phyloP scores from a whole-genome alignment of 352 stramenopile genomes.

The Phytophthora nicotianae region DNA sequence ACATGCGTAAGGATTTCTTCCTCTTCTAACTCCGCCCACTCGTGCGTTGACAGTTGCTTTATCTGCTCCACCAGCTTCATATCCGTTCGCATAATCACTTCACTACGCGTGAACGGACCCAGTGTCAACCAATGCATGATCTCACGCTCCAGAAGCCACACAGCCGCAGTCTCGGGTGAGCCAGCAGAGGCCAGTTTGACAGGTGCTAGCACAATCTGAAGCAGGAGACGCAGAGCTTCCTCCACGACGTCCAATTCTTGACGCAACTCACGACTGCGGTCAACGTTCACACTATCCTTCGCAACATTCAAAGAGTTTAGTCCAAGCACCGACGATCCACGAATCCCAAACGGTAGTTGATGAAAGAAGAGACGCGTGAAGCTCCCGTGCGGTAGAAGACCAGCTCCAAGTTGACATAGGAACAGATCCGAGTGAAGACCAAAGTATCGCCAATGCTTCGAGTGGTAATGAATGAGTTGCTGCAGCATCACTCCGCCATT shows the following conservation, averaged over 20 bases:
- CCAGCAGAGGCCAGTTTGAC: constrained; percentile 48
- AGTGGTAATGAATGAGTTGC: constrained; percentile 82
- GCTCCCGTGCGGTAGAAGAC: constrained; percentile 54
- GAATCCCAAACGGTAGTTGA: constrained; percentile 48
- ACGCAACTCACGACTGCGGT: constrained; percentile 32
- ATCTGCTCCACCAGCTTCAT: constrained; percentile 80
- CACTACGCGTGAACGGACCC: constrained; percentile 70
- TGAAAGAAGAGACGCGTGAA: constrained; percentile 65
- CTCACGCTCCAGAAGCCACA: constrained; percentile 67
- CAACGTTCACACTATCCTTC: constrained; percentile 4
- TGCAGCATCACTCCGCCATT: constrained; percentile 85
- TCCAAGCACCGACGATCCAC: constrained; percentile 30
- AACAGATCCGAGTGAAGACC: constrained; percentile 80
- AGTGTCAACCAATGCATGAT: constrained; percentile 81
- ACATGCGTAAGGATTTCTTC: constrained; percentile 80
- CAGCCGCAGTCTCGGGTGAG: constrained; percentile 35
- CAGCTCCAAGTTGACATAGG: constrained; percentile 59
- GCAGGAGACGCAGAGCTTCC: constrained; percentile 62
- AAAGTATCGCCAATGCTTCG: constrained; percentile 81
- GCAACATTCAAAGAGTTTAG: constrained; percentile 8
- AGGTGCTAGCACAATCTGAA: constrained; percentile 66
- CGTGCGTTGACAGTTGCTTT: constrained; percentile 57
- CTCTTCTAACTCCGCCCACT: constrained; percentile 68
- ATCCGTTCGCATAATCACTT: constrained; percentile 66
- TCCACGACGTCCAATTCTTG: constrained; percentile 64